Evolutionary conservation across 2,329 filamentous ascomycete species (phyloP).

Genomic region (Rosellinia necatrix): DNA sequence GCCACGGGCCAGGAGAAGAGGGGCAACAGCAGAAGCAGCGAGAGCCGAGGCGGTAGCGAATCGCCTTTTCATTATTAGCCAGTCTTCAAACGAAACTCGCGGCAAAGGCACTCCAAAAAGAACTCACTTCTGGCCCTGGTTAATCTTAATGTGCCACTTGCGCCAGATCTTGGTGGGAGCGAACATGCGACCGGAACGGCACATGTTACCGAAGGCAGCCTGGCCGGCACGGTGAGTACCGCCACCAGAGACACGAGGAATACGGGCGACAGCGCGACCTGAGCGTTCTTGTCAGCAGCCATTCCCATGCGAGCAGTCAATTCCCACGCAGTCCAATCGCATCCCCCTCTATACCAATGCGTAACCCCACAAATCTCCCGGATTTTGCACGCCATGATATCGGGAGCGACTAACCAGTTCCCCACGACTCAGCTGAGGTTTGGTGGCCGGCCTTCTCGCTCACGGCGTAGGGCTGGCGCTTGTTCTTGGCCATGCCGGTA

Average conservation of each 20-base stretch:
- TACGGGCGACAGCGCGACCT: slow-evolving; percentile 99
- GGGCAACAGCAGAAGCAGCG: slow-evolving; percentile 91
- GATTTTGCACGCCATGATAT: slow-evolving; percentile 7
- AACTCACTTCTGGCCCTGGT: slow-evolving; percentile 92
- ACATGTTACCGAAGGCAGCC: slow-evolving; percentile 99
- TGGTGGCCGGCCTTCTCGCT: slow-evolving; percentile 99
- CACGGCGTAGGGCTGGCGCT: slow-evolving; percentile 98
- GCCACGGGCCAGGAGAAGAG: slow-evolving; percentile 94
- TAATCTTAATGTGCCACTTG: slow-evolving; percentile 99
- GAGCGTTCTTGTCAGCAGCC: slow-evolving; percentile 27
- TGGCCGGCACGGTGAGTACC: slow-evolving; percentile 99
- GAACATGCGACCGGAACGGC: slow-evolving; percentile 99
- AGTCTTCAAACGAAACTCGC: background rate
- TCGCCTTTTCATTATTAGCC: slow-evolving; percentile 62
- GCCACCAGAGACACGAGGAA: slow-evolving; percentile 99
- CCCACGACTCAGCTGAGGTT: slow-evolving; percentile 99
- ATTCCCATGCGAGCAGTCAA: slow-evolving; percentile 1
- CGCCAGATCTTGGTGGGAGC: slow-evolving; percentile 99
- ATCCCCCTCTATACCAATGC: background rate
- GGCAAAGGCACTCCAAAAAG: background rate
- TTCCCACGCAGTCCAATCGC: background rate
- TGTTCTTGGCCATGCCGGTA: slow-evolving; percentile 99
- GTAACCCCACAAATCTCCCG: background rate
- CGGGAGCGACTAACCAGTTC: slow-evolving; percentile 81
- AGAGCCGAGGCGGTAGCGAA: slow-evolving; percentile 98